A percentile compares a stretch with the other conserved stretches of the same genome.
Conservation (phyloP, 2,329 filamentous ascomycete genomes). For the Dactylellina sp. region DNA sequence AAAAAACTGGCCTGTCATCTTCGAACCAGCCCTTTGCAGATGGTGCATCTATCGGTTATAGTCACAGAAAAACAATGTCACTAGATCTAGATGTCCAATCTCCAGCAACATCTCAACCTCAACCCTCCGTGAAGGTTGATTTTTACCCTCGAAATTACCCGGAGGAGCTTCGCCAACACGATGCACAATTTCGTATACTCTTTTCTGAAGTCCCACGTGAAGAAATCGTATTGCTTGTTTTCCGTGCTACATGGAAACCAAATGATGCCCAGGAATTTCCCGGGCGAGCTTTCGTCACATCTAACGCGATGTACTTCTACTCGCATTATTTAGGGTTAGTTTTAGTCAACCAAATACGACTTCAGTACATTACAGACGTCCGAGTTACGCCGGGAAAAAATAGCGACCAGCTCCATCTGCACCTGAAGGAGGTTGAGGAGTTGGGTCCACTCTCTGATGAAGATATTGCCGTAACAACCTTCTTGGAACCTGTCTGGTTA, state of each 20-base stretch:
- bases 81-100: conserved; percentile 66
- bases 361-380: conserved; percentile 85
- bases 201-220: conserved; percentile 80
- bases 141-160: conserved; percentile 81
- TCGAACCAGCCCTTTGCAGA: conserved; percentile 61
- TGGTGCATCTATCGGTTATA: conserved; percentile 44
- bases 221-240: conserved; percentile 77
- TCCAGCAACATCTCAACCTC: conserved; percentile 1
- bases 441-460: conserved; percentile 72
- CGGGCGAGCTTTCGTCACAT: conserved; percentile 87
- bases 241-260: conserved; percentile 88
- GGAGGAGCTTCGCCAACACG: conserved; percentile 81
- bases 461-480: conserved; percentile 88
- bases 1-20: conserved; percentile 57
- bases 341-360: conserved; percentile 79
- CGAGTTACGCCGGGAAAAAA: conserved; percentile 89
- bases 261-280: conserved; percentile 81
- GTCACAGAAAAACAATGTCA: conserved; percentile 71
- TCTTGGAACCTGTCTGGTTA: conserved; percentile 85
- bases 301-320: conserved; percentile 92
- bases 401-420: conserved; percentile 91
- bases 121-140: conserved; percentile 6
- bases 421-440: conserved; percentile 64
- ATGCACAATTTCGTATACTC: conserved; percentile 90
- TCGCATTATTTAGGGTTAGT: conserved; percentile 93